Base-by-base conservation (phyloP, 495 filamentous ascomycete genomes). In the Parachaetomium inaequale region DNA sequence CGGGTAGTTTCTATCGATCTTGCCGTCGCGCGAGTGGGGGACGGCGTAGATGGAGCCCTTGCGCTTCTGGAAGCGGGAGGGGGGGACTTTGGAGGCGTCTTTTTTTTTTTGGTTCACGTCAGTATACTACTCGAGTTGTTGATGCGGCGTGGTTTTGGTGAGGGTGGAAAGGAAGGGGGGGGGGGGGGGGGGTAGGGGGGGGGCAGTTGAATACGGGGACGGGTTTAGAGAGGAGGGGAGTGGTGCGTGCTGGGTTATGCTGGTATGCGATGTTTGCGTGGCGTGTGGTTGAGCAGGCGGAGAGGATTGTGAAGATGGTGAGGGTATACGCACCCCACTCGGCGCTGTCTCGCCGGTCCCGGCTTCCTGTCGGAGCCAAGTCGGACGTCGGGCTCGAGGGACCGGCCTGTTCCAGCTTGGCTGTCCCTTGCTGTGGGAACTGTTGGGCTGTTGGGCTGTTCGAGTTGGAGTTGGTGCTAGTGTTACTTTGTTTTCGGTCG, bases 11-110 rank as follows among this genome's bases (percentile, higher is more conserved):
- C 69, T 73, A 67, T 82, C 81, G 40, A 84, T 70, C 66, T 85
- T 83, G 38, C 80, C 82, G 68, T 86, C 84, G 53, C 84, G 78
- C 26, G 79, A 82, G 59, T 68, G 67, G 15, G 81, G 84, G 25
- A 84, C 85, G 46, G 82, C 81, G 72, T 82, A 85, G 75, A 86
- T 83, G 69, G 81, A 84, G 55, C 84, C 84, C 72, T 86, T 81
- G 69, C 81, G 78, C 75, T 84, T 83, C 67, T 86, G 84, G 76
- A 87, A 87, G 38, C 81, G 81, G 55, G 76, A 80, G 26, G 84
- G 84, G 5, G 81, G 81, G 4, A 84, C 83, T 72, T 87, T 87
- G 64, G 80, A 76, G 26, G 84, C 84, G 68, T 87, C 81, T 83
- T 38, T 1, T 14, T 10, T 58, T 58, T 17, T 7, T 29, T 21